A percentile compares a stretch with the other conserved stretches of the same genome.
Conservation (phyloP, 805 yeast species). For the Starmerella floris region DNA sequence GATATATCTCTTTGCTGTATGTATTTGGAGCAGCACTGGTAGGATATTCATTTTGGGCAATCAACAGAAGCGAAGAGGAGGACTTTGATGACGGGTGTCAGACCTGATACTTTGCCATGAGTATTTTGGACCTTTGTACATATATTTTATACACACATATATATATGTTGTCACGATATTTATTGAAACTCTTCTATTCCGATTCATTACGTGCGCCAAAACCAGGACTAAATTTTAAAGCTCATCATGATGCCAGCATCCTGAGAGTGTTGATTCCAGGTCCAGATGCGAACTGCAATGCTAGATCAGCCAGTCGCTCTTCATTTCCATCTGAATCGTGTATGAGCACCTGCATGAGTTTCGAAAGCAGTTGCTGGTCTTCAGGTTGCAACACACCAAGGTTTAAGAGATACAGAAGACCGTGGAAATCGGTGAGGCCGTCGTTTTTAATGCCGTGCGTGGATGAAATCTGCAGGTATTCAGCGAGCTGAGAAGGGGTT, state of each 20-base stretch:
- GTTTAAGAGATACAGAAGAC: slow-evolving; percentile 44
- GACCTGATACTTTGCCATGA: too few relatives aligned
- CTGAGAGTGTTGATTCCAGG: slow-evolving; percentile 19
- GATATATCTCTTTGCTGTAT: slow-evolving; percentile 48
- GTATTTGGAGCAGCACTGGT: slow-evolving; percentile 70
- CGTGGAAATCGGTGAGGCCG: slow-evolving; percentile 57
- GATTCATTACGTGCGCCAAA: too few relatives aligned
- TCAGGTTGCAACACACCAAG: slow-evolving; percentile 43
- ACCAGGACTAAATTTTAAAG: too few relatives aligned
- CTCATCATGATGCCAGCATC: slow-evolving; percentile 14
- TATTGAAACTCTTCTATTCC: too few relatives aligned
- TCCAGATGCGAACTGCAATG: slow-evolving; percentile 14
- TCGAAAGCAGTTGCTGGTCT: slow-evolving; percentile 39
- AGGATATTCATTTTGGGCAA: slow-evolving; percentile 66
- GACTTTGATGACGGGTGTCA: slow-evolving; percentile 30
- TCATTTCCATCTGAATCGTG: not conserved
- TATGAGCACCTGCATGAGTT: not conserved
- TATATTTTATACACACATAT: not conserved
- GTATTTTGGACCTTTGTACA: too few relatives aligned
- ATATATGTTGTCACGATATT: too few relatives aligned
- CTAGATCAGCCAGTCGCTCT: slow-evolving; percentile 24
- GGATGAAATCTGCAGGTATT: slow-evolving; percentile 33
- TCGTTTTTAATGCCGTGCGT: slow-evolving; percentile 14
- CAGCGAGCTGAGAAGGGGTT: slow-evolving; percentile 43
- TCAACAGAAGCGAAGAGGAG: slow-evolving; percentile 63